A percentile compares a stretch with the other conserved stretches of the same genome.
Evolutionary conservation across 2,329 filamentous ascomycete genomes (phyloP).

Genomic region (Gaeumannomyces tritici): DNA sequence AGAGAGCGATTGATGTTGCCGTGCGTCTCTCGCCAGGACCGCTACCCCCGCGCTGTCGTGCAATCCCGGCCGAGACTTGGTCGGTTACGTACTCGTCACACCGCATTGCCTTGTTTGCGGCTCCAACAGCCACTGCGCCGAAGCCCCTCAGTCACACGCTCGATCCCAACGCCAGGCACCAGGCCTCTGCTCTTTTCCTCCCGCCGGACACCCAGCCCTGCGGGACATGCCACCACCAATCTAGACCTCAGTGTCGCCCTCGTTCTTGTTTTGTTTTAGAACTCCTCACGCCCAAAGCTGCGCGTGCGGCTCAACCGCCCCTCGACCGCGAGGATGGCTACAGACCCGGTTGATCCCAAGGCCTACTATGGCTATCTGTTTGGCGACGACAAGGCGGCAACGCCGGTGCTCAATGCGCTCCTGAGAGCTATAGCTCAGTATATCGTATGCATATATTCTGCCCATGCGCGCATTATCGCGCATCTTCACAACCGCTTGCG

Average conservation of each 20-base stretch:
- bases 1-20: not conserved
- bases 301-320: not conserved
- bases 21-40: not conserved
- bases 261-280: slow-evolving; percentile 2
- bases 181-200: not conserved
- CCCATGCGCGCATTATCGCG: not conserved
- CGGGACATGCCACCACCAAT: not conserved
- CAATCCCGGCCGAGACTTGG: not conserved
- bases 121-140: not conserved
- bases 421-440: slow-evolving; percentile 58
- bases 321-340: slow-evolving; percentile 12
- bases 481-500: not conserved
- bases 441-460: slow-evolving; percentile 46
- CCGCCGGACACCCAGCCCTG: not conserved
- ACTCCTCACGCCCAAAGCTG: slow-evolving; percentile 7
- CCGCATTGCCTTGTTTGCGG: not conserved
- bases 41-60: not conserved
- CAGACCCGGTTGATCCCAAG: slow-evolving; percentile 16
- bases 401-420: slow-evolving; percentile 56
- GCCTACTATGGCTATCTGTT: slow-evolving; percentile 59
- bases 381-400: slow-evolving; percentile 56
- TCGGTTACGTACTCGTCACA: not conserved
- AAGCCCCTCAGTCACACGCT: not conserved
- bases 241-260: slow-evolving; percentile 1
- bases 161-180: not conserved